Conservation (phyloP, 176 grass and related monocot species). For the Saccharum officinarum region DNA sequence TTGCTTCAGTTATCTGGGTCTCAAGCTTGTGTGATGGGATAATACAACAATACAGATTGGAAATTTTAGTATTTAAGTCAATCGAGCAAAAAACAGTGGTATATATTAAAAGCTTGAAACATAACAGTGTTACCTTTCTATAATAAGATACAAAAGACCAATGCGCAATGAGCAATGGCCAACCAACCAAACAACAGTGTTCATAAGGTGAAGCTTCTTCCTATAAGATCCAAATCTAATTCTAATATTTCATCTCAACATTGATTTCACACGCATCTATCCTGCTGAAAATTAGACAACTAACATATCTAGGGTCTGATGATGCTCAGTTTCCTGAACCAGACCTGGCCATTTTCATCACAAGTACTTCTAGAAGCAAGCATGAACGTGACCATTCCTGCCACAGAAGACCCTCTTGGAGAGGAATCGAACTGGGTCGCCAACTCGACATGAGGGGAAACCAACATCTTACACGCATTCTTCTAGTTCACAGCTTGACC, state of each 20-base stretch:
- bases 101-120: neutral
- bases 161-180: neutral
- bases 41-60: neutral
- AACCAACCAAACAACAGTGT: neutral
- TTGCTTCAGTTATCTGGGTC: neutral
- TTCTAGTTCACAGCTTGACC: neutral
- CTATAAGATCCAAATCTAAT: neutral
- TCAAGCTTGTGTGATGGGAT: neutral
- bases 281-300: conserved; percentile 9
- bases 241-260: conserved; percentile 16
- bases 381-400: neutral
- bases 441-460: neutral
- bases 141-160: neutral
- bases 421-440: neutral
- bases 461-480: neutral
- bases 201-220: neutral
- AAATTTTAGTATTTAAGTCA: neutral
- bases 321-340: conserved; percentile 3
- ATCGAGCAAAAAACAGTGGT: neutral
- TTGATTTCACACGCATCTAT: conserved; percentile 1
- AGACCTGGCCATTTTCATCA: neutral
- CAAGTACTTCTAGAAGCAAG: neutral
- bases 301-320: neutral
- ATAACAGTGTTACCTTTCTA: neutral
- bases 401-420: neutral